Conservation (phyloP, 1,284 basidiomycete genomes). For the Lentinula novae-zelandiae region DNA sequence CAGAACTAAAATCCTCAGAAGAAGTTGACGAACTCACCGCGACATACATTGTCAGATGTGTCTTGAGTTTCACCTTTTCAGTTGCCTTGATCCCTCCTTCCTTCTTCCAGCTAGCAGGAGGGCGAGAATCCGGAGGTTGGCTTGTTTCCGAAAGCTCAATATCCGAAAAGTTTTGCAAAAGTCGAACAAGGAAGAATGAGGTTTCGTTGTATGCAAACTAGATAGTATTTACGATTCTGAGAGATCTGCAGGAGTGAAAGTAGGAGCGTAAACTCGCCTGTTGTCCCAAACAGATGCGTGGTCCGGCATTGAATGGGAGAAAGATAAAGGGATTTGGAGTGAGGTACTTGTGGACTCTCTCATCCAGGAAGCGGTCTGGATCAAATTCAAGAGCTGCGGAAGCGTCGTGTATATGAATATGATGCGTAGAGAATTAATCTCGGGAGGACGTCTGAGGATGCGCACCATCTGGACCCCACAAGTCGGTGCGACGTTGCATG, state of each 20-base stretch:
- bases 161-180: constrained; percentile 42
- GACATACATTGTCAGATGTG: constrained; percentile 41
- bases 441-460: background rate
- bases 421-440: background rate
- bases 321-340: constrained; percentile 58
- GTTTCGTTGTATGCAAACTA: constrained; percentile 39
- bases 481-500: constrained; percentile 28
- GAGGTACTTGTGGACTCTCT: constrained; percentile 45
- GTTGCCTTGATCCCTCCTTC: constrained; percentile 27
- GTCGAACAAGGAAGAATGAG: constrained; percentile 36
- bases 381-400: constrained; percentile 34
- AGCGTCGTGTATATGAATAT: constrained; percentile 18
- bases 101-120: constrained; percentile 30
- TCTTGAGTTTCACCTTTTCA: constrained; percentile 32
- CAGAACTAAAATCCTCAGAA: no score
- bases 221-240: background rate
- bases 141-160: constrained; percentile 40
- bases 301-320: constrained; percentile 57
- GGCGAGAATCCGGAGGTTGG: constrained; percentile 30
- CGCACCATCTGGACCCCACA: constrained; percentile 33
- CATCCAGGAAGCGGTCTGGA: constrained; percentile 58
- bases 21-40: constrained; percentile 23
- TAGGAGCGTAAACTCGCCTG: constrained; percentile 29
- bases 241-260: background rate
- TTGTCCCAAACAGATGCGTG: constrained; percentile 58